These are phyloP conservation scores for Orobanche coerulescens DNA, from an alignment of 257 asterid species.

Conservation along the genomic window DNA sequence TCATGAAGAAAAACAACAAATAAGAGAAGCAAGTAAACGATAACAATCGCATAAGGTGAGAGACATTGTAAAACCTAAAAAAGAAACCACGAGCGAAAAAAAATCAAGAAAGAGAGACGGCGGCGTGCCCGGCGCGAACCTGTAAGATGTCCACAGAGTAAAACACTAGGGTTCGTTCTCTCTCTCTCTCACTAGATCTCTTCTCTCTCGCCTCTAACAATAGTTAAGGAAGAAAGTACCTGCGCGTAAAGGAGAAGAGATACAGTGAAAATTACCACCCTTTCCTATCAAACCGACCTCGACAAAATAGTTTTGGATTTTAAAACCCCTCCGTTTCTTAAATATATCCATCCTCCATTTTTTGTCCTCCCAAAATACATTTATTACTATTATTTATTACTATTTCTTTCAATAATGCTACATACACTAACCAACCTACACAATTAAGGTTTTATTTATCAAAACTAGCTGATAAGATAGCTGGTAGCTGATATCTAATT, in stretches of 20 bases:
- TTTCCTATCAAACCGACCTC: background rate
- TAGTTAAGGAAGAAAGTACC: too few species aligned
- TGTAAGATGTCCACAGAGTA: background rate
- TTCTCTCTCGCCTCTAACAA: background rate
- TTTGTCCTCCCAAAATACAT: too few species aligned
- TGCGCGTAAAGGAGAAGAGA: background rate
- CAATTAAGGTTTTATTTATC: too few species aligned
- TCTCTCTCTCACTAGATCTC: background rate
- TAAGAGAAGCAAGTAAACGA: conserved; percentile 1
- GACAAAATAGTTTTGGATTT: background rate
- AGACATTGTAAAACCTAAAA: background rate
- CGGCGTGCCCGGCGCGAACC: background rate
- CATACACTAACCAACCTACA: too few species aligned
- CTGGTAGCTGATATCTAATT: too few species aligned
- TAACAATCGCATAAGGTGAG: background rate
- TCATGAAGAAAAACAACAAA: background rate
- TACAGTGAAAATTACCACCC: background rate
- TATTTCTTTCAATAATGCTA: too few species aligned
- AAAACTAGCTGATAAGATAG: too few species aligned
- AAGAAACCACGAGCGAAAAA: background rate
- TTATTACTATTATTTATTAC: too few species aligned
- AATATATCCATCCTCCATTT: too few species aligned
- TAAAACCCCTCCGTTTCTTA: too few species aligned
- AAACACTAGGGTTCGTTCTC: too few species aligned
- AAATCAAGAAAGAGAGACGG: conserved; percentile 2